Base-by-base conservation (phyloP, 2,329 filamentous ascomycete genomes). In the Blastomyces gilchristii region DNA sequence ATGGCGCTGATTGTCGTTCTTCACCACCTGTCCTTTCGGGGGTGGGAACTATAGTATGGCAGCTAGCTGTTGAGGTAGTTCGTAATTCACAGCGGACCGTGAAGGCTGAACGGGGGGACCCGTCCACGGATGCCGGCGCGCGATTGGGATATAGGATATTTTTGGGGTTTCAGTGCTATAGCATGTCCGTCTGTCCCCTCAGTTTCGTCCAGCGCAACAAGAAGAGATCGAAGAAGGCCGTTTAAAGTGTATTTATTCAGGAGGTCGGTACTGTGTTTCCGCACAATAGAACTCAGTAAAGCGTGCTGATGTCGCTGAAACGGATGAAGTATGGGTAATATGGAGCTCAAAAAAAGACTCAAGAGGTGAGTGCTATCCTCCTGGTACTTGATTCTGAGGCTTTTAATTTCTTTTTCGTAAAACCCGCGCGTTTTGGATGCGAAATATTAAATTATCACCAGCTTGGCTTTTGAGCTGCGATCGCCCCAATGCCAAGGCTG, bases 1-100 rank as follows among this genome's bases (percentile, higher is more conserved):
- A 78, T 78, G 14, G 61, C 71, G 63, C 16, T 53, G 25, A 54
- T 54, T 54, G n/a, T 7, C 31, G 34, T 12, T 6, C 3, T 3
- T 25, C 11, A 12, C 47, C 8, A 5, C 41, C 25, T 12, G 22
- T 0, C 0, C 3, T 47, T 18, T 18, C n/a, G 39, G 3, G 57
- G 9, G n/a, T 18, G 25, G 57, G 11, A 25, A 22, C 22, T 28
- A 9, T n/a, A 43, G 22, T 58, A 58, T 25, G 22, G 45, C 25
- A 11, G 22, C 11, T 50, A 28, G 47, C 52, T 54, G 52, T 18
- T 18, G 28, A 9, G 12, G 3, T 18, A 31, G 50, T 54, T 31
- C 28, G 12, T 8, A 49, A 49, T 49, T n/a, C 18, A n/a, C 18
- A 22, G 22, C 16, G 47, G 47, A 50, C 11, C 3, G 47, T 28